Evolutionary conservation across 2,329 filamentous ascomycete species (phyloP), one percentile per base, ranked within the genome.

Genomic region (Triangularia setosa): DNA sequence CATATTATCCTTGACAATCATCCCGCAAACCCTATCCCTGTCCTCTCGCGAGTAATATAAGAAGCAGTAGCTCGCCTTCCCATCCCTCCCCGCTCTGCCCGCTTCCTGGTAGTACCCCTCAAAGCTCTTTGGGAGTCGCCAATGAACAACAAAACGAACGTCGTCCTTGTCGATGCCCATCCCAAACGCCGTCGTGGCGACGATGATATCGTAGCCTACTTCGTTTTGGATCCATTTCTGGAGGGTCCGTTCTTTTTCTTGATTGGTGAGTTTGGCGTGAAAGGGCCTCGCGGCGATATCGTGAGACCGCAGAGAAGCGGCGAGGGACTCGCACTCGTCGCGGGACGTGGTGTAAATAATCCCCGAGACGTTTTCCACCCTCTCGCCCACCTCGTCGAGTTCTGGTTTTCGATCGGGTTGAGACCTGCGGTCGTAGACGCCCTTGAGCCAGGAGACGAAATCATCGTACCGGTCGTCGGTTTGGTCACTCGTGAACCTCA

Each of bases 151-250:
- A 72, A 97, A 97, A 2, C 94, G 90, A 11, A 98, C 94, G 70
- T 96, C 90, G 60, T 95, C 88, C 76, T 97, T 97, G 76, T 98
- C 93, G 68, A 98, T 97, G 25, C 94, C 94, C 94, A 98, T 98
- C 2, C 94, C 94, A 72, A 98, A 98, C 0, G 94, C 94, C 1
- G 92, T 98, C 0, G 94, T 98, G 1, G 94, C 94, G 27, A 97
- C 93, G 66, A 98, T 94, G 58, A 98, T 87, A 74, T 95, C 93
- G 77, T 95, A 97, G 1, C 90, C 90, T 25, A 84, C 82, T 61
- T 86, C 84, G 74, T 92, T 90, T 62, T 83, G 82, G 55, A 93
- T 87, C 91, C 91, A 94, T 18, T 84, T 84, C 16, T 83, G 77
- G 3, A 93, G 81, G 1, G 90, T 90, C 64, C 90, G 85, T 69